Evolutionary conservation across 768 basidiomycete genomes (phyloP).

Genomic region (Mycena latifolia): DNA sequence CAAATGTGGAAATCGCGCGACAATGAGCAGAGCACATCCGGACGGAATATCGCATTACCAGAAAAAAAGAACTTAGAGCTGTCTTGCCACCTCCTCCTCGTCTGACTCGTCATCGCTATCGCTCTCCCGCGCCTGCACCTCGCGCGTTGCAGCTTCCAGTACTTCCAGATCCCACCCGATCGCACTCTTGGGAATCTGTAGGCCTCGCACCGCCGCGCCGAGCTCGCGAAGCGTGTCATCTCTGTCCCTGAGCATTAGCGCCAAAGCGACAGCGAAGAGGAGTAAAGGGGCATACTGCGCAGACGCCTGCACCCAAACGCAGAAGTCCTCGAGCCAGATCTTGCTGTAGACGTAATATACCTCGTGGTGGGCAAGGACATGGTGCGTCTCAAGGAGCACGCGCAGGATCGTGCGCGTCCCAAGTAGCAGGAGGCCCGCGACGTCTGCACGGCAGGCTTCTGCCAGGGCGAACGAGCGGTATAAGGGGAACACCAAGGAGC

Average conservation of each 20-base stretch:
- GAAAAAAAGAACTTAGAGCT: constrained; percentile 14
- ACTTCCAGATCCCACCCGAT: constrained; percentile 81
- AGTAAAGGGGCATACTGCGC: constrained; percentile 65
- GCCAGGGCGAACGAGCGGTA: constrained; percentile 84
- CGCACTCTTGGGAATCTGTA: constrained; percentile 62
- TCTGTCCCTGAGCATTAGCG: constrained; percentile 50
- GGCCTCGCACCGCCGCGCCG: constrained; percentile 52
- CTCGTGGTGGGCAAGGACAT: constrained; percentile 83
- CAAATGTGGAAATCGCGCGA: too few relatives aligned
- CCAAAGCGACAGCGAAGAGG: background rate
- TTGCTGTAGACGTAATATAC: constrained; percentile 92
- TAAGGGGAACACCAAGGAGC: constrained; percentile 81
- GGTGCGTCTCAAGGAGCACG: constrained; percentile 78
- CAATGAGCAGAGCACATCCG: background rate
- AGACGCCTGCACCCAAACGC: constrained; percentile 80
- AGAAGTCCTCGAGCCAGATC: constrained; percentile 89
- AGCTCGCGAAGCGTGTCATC: constrained; percentile 67
- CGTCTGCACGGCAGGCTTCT: constrained; percentile 75
- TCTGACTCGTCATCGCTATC: constrained; percentile 82
- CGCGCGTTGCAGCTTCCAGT: constrained; percentile 69
- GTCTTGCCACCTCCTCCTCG: constrained; percentile 36
- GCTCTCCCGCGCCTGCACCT: constrained; percentile 50
- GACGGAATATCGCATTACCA: background rate
- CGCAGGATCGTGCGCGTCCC: constrained; percentile 76
- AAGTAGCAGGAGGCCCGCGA: constrained; percentile 64